Conservation (phyloP, 306 rosid genomes). For the Cyamopsis tetragonoloba region DNA sequence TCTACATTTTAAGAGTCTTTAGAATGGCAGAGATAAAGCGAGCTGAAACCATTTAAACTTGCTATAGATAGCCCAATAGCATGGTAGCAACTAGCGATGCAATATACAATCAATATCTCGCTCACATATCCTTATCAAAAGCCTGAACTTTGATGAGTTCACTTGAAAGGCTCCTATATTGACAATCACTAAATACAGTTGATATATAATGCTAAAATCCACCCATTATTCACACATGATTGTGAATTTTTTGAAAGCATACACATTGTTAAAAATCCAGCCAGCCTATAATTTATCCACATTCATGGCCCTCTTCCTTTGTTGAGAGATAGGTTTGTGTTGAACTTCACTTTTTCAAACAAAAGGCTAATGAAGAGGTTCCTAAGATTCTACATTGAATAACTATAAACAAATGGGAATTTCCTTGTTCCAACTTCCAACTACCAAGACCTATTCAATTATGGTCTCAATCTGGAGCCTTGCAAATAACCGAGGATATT, state of each 20-base stretch:
- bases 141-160: neutral
- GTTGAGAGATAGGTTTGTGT: neutral
- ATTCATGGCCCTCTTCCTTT: neutral
- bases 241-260: neutral
- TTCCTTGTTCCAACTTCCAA: neutral
- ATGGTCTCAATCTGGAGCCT: slow-evolving; percentile 4
- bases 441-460: slow-evolving; percentile 3
- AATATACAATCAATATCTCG: neutral
- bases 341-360: neutral
- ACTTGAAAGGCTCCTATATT: neutral
- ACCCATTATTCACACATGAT: neutral
- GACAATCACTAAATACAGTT: neutral
- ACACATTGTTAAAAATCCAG: neutral
- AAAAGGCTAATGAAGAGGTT: no score
- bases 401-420: neutral
- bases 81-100: neutral
- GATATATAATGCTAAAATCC: neutral
- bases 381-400: neutral
- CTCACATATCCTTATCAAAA: neutral
- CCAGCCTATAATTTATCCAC: neutral
- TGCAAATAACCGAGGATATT: neutral
- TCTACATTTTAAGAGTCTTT: slow-evolving; percentile 17
- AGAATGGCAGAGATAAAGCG: neutral
- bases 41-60: neutral
- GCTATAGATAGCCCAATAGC: neutral